Percentiles rank a stretch among this genome's conserved stretches.
Evolutionary conservation across 106 monocot genomes (phyloP).

Genomic region (Acorus calamus): DNA sequence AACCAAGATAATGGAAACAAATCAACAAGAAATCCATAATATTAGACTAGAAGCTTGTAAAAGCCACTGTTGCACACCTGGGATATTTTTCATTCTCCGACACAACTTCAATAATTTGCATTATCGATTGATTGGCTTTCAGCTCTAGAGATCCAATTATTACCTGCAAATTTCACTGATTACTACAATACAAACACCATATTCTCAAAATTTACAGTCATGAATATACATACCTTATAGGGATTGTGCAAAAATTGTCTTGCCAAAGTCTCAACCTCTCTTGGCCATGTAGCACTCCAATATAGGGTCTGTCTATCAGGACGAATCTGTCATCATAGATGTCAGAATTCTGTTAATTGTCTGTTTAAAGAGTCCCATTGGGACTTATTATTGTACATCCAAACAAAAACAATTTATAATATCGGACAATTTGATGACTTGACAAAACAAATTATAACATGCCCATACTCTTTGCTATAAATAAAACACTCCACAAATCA

Average conservation of each 20-base stretch:
- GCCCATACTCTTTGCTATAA: too few species aligned
- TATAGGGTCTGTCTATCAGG: conserved; percentile 97
- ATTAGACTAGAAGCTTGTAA: not conserved
- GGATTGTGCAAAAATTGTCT: conserved; percentile 79
- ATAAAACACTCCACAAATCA: too few species aligned
- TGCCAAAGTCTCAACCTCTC: conserved; percentile 82
- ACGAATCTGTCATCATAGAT: conserved; percentile 50
- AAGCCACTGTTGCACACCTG: conserved; percentile 29
- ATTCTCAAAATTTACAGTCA: not conserved
- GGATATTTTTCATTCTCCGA: conserved; percentile 83
- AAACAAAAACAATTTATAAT: too few species aligned
- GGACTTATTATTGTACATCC: too few species aligned
- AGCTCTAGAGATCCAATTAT: conserved; percentile 83
- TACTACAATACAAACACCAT: conserved; percentile 1
- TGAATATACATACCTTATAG: conserved; percentile 54
- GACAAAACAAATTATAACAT: too few species aligned
- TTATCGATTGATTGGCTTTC: conserved; percentile 94
- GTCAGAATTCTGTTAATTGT: not conserved
- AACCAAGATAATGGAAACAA: not conserved
- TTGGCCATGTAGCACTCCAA: conserved; percentile 99
- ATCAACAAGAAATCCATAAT: not conserved
- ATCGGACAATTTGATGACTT: too few species aligned
- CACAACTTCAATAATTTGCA: conserved; percentile 85
- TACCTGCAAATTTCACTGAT: conserved; percentile 31
- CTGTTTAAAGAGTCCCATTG: too few species aligned